Evolutionary conservation across 305 asterid genomes (phyloP), one percentile per base, ranked within the genome.

Genomic region (Lippia alba): DNA sequence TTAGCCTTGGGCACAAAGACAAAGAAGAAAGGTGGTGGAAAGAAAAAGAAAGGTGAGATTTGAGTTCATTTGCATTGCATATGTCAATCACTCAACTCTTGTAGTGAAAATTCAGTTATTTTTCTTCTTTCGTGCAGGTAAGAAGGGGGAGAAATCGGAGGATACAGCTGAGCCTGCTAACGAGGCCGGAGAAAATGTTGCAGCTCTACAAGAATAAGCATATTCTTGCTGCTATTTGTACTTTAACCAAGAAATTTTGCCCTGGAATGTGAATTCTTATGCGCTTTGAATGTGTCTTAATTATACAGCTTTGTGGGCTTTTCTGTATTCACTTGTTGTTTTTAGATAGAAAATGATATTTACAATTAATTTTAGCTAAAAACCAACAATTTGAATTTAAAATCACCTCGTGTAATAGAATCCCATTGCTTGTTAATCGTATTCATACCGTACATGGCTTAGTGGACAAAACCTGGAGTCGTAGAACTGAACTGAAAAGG

Each of bases 1-100:
- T 79, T 88, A 53, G 75, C 96, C n/a, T 81, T 86, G 69, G 84
- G 74, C 53, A 76, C 78, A 16, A 77, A 77, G 75, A 55, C 81
- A 2, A 77, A 77, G 69, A 77, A 77, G 78, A 77, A 77, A 56
- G 81, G 81, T 48, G 81, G 81, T 1, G 81, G 81, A 20, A 77
- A 77, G 72, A 77, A 77, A 32, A 77, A 77, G 75, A 77, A 77
- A 77, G 81, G 81, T 77, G 9, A 8, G 76, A 8, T 58, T 17
- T 34, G 51, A 20, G 15, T 32, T 69, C 49, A 4, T 12, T 18
- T 6, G 0, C 16, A 6, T 17, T 12, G 10, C 4, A 12, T 20
- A 30, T 39, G 41, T 53, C 64, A 2, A 10, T 9, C 46, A 8
- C 20, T 30, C 12, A 14, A 39, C n/a, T 3, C 39, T 5, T 54